Percentiles rank a stretch among this genome's conserved stretches.
Evolutionary conservation across 208 protist species (phyloP).

Genomic region (Trypanosoma theileri): DNA sequence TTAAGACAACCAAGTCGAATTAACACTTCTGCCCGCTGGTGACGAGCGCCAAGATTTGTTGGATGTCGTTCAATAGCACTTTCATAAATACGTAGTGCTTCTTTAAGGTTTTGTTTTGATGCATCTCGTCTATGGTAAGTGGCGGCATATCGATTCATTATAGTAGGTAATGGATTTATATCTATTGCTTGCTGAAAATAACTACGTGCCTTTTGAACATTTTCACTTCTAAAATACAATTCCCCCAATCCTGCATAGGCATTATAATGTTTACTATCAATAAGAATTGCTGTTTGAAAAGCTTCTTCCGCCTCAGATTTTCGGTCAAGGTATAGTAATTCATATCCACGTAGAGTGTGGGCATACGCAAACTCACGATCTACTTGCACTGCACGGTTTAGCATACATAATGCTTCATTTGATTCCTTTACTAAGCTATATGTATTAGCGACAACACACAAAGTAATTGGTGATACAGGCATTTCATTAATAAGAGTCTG

Average conservation of each 20-base stretch:
- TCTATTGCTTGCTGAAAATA: conserved; percentile 89
- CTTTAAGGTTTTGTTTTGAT: conserved; percentile 40
- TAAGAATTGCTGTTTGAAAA: conserved; percentile 90
- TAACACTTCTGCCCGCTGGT: conserved; percentile 90
- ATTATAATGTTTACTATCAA: conserved; percentile 94
- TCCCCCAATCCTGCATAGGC: conserved; percentile 96
- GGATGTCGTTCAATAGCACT: conserved; percentile 74
- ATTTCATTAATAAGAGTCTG: conserved; percentile 90
- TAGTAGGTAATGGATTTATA: conserved; percentile 82
- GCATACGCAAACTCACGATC: conserved; percentile 89
- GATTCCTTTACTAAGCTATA: conserved; percentile 95
- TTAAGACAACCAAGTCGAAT: conserved; percentile 64
- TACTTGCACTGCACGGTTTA: conserved; percentile 91
- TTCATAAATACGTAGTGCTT: conserved; percentile 78
- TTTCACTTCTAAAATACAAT: conserved; percentile 91
- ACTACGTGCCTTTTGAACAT: conserved; percentile 82
- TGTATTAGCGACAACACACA: conserved; percentile 94
- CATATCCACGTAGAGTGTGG: conserved; percentile 94
- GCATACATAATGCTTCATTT: conserved; percentile 92
- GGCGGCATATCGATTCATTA: conserved; percentile 75
- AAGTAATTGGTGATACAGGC: conserved; percentile 79
- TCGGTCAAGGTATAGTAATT: conserved; percentile 93
- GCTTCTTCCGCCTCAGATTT: conserved; percentile 86
- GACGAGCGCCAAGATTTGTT: conserved; percentile 82
- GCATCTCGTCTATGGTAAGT: conserved; percentile 62